Evolutionary conservation across 495 filamentous ascomycete species (phyloP).

Genomic region (Hypoxylon fragiforme): DNA sequence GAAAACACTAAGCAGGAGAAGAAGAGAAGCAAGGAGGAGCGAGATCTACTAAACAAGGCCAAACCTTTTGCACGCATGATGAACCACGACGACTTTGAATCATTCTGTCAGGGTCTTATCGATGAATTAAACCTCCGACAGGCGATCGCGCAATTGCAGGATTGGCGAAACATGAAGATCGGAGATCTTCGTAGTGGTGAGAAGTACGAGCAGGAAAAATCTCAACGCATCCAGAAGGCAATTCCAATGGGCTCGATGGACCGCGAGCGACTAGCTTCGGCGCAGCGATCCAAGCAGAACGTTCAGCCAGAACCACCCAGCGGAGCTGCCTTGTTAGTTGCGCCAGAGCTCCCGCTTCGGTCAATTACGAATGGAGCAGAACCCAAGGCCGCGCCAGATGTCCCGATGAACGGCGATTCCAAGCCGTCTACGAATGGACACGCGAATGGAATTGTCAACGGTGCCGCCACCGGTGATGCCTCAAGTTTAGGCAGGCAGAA

Average conservation of each 20-base stretch:
- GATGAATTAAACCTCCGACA: conserved; percentile 90
- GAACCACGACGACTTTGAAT: conserved; percentile 88
- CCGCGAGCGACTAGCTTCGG: conserved; percentile 68
- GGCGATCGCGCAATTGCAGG: conserved; percentile 88
- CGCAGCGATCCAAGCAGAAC: conserved; percentile 59
- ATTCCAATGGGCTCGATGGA: conserved; percentile 78
- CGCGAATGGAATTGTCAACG: conserved; percentile 38
- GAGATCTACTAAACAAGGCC: conserved; percentile 84
- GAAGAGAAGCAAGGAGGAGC: conserved; percentile 93
- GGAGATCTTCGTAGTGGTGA: conserved; percentile 82
- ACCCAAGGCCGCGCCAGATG: conserved; percentile 29
- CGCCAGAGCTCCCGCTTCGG: conserved; percentile 72
- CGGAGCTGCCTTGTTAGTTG: conserved; percentile 71
- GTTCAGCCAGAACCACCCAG: conserved; percentile 69
- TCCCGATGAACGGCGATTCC: conserved; percentile 37
- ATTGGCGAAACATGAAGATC: conserved; percentile 86
- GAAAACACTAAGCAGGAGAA: conserved; percentile 87
- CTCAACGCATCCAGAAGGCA: conserved; percentile 68
- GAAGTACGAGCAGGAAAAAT: conserved; percentile 93
- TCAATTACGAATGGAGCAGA: conserved; percentile 28
- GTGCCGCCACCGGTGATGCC: conserved; percentile 45
- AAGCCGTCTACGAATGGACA: conserved; percentile 48
- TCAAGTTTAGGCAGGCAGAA: conserved; percentile 44
- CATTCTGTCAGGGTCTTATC: conserved; percentile 77
- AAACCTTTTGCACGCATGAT: conserved; percentile 98